Base-by-base conservation (phyloP, 2,329 filamentous ascomycete genomes). In the Aureobasidium sp. region DNA sequence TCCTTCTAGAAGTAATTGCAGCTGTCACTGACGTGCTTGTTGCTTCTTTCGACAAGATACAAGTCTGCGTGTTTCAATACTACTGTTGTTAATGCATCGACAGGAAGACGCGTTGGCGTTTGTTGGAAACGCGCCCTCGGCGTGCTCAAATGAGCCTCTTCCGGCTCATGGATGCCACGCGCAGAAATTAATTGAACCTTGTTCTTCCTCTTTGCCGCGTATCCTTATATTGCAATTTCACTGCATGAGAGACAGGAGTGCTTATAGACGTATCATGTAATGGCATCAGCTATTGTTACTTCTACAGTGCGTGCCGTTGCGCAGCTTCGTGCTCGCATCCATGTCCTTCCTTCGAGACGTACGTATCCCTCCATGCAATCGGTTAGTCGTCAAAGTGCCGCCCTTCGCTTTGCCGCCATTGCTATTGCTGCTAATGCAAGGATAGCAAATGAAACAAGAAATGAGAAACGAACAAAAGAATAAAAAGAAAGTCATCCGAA, bases 21-120 rank as follows among this genome's bases (percentile, higher is more conserved):
- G 29, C n/a, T 37, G 55, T n/a, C 41, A 27, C 42, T 15, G 47
- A 58, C 27, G 41, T 15, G 27, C n/a, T 41, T 17, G 55, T 13
- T 58, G 29, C 20, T 58, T 36, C 27, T 36, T n/a, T 15, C 34
- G 7, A 27, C 26, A 23, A 47, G 12, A 34, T 37, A 2, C 26
- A 42, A 17, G 37, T 27, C 27, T 41, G 27, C 17, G 27, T 61
- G 36, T 51, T 52, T 61, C 46, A 29, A 61, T 61, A 61, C 12
- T 59, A 59, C 56, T 51, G 36, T 61, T 46, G 46, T 29, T 46
- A 50, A 50, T 34, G 20, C n/a, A 59, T 32, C 39, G 37, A 51
- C n/a, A 12, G 57, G 57, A 51, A 61, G 57, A 61, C 57, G 57
- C 57, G 57, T 61, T 60, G 57, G 47, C 44, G 57, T 44, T 41